Conservation (phyloP, 768 basidiomycete genomes). For the Punctularia strigosozonata region DNA sequence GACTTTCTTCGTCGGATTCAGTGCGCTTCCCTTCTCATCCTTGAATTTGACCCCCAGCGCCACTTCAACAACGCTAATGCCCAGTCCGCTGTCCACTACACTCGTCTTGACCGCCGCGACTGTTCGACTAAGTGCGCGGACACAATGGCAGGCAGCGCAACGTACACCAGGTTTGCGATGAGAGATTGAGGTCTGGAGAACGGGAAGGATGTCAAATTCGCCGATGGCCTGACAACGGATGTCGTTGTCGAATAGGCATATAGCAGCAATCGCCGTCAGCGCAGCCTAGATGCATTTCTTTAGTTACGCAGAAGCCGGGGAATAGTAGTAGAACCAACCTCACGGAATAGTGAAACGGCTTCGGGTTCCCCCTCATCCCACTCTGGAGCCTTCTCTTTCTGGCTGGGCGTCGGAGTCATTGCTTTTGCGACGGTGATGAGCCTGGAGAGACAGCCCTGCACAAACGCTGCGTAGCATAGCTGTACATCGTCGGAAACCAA, state of each 20-base stretch:
- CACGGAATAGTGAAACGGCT: constrained; percentile 42
- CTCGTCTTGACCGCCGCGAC: constrained; percentile 76
- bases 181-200: constrained; percentile 40
- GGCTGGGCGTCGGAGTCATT: constrained; percentile 34
- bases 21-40: constrained; percentile 7
- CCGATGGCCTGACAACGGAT: constrained; percentile 61
- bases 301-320: constrained; percentile 1
- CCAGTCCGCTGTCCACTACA: constrained; percentile 73
- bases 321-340: constrained; percentile 29
- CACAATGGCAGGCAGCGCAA: constrained; percentile 79
- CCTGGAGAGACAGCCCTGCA: constrained; percentile 52
- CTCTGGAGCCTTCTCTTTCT: constrained; percentile 25
- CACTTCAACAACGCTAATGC: constrained; percentile 41
- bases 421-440: constrained; percentile 39
- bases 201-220: constrained; percentile 38
- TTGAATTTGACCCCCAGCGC: not conserved
- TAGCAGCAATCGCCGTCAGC: constrained; percentile 61
- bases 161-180: constrained; percentile 66
- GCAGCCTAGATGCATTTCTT: constrained; percentile 35
- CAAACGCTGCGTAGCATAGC: constrained; percentile 56
- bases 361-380: constrained; percentile 68
- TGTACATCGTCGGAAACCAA: constrained; percentile 61
- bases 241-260: constrained; percentile 62
- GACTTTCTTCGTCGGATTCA: no score
- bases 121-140: constrained; percentile 68